phyloP scores from a whole-genome alignment of 768 basidiomycete species.

The Collybia mongolica region DNA sequence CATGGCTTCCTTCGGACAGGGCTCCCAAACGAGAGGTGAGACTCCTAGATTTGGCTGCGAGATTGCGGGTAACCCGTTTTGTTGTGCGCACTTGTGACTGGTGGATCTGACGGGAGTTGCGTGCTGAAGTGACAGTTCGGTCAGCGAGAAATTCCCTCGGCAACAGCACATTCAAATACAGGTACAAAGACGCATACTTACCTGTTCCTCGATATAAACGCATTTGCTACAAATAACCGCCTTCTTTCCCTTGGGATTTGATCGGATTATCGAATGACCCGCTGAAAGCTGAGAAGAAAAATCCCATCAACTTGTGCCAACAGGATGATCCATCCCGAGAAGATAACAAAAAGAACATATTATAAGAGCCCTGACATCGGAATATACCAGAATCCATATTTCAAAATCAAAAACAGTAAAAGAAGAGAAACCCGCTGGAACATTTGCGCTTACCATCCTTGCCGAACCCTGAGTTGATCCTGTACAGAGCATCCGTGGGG shows the following conservation, averaged over 20 bases:
- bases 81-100: constrained; percentile 22
- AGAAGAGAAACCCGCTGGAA: background rate
- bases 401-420: no score
- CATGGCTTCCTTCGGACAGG: constrained; percentile 21
- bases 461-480: no score
- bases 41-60: constrained; percentile 25
- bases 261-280: constrained; percentile 27
- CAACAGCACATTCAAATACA: constrained; percentile 15
- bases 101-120: constrained; percentile 17
- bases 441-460: no score
- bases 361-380: no score
- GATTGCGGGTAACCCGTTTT: constrained; percentile 25
- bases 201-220: constrained; percentile 20
- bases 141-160: constrained; percentile 23
- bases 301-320: constrained; percentile 15
- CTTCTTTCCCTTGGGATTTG: constrained; percentile 26
- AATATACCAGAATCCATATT: background rate
- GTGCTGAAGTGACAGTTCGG: constrained; percentile 18
- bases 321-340: constrained; percentile 21
- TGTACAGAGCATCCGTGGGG: no score
- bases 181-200: constrained; percentile 20
- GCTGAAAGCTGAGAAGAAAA: constrained; percentile 6
- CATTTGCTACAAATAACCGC: constrained; percentile 19
- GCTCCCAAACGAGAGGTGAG: constrained; percentile 19
- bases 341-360: background rate